Base-by-base conservation (phyloP, 345 rosid genomes). In the Linum trigynum region DNA sequence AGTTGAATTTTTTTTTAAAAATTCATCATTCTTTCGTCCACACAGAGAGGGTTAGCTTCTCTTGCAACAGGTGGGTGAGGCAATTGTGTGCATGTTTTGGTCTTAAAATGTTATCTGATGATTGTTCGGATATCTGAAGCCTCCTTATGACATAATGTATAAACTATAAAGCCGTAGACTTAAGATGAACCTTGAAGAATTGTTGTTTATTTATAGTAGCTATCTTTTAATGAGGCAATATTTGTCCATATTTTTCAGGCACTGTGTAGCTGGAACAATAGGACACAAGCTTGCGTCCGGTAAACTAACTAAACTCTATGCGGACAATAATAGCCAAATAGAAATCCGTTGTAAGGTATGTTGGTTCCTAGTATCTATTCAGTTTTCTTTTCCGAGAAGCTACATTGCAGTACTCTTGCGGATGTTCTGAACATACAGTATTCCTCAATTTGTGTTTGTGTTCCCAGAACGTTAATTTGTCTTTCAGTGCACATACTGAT, bases 401-500 rank as follows among this genome's bases (percentile, higher is more conserved):
- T 37, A 16, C 8, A 23, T 32, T 57, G 8, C 36, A 57, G 23
- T 17, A 17, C 38, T 57, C 3, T 17, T 32, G 38, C 23, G 3
- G 10, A 37, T 16, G 10, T 9, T 57, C 23, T 23, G 32, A 23
- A 23, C 0, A 57, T 57, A 12, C 36, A 57, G 16, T 35, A 2
- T 38, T 36, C 51, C 39, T 32, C n/a, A 32, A 45, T 35, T 14
- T 58, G 61, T 39, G 12, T 42, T 71, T 75, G 14, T 63, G 0
- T 66, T 73, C 36, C 70, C 78, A 94, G 99, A 84, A 90, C 75
- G 97, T 88, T 74, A 96, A 94, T 72, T 75, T 90, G 72, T 83
- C 97, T 57, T 94, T 94, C 81, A 90, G 95, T 79, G 88, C 97
- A 60, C 99, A 90, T 74, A 88, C 97, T 17, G 99, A 94, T 72